These are phyloP conservation scores for Cryptococcus sp. DNA, from an alignment of 1,284 basidiomycete species.

Conservation along the genomic window DNA sequence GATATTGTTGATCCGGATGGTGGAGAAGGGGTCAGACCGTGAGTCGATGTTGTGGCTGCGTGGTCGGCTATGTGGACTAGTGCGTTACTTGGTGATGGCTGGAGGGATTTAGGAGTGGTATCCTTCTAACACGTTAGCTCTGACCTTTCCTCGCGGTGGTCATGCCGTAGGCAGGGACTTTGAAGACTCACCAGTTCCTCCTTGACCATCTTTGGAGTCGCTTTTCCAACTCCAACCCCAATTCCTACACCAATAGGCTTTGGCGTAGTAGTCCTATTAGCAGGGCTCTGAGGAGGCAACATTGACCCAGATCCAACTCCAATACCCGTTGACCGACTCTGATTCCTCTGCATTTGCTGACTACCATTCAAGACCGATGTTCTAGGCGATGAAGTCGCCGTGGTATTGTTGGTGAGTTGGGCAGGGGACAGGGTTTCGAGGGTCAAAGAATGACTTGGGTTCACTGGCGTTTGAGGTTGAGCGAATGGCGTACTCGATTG, in stretches of 20 bases:
- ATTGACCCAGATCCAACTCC: conserved; percentile 25
- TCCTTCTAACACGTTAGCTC: conserved; percentile 17
- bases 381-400: conserved; percentile 3
- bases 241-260: conserved; percentile 15
- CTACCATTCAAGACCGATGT: conserved; percentile 10
- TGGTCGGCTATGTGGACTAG: conserved; percentile 14
- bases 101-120: conserved; percentile 39
- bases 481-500: conserved; percentile 10
- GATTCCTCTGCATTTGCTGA: conserved; percentile 30
- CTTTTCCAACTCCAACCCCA: conserved; percentile 1
- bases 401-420: neutral
- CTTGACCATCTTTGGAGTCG: conserved; percentile 9
- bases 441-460: conserved; percentile 4
- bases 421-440: conserved; percentile 21
- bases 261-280: conserved; percentile 26
- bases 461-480: conserved; percentile 14
- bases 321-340: conserved; percentile 34
- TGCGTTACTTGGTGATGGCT: conserved; percentile 35
- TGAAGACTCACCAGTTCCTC: conserved; percentile 20
- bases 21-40: conserved; percentile 27
- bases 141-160: neutral
- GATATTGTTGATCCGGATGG: conserved; percentile 19
- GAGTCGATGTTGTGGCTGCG: conserved; percentile 14
- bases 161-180: neutral
- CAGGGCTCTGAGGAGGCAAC: conserved; percentile 41